Base-by-base conservation (phyloP, 1,284 basidiomycete genomes). In the Microbotryomycetes sp. region DNA sequence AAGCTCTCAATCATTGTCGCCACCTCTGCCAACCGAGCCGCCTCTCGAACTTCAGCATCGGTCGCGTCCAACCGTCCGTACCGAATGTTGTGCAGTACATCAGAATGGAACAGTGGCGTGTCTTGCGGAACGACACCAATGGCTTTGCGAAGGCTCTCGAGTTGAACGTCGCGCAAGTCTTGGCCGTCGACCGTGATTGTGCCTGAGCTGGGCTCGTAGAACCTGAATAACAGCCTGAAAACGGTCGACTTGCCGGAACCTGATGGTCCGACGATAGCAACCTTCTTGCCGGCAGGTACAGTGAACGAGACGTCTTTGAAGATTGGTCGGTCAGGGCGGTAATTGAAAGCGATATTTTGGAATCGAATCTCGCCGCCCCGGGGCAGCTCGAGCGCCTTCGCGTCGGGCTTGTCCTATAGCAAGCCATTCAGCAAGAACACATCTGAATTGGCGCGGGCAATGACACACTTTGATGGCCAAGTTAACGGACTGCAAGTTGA, bases 231-330 rank as follows among this genome's bases (percentile, higher is more conserved):
- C 0, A 98, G 84, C 3, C 93, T 85, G 79, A 97, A 89, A 57
- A 98, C 85, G 3, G 94, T 98, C 21, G 89, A 93, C 78, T 98
- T 98, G n/a, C 94, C 96, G 72, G 91, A 96, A 9, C 94, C 96
- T 0, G 90, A 93, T 0, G 94, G 92, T 0, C 94, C 94, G 35
- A 98, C 94, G 56, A 98, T 87, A 6, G 93, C 94, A 0, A 94
- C 88, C 73, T 97, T 97, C 76, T 89, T 88, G 2, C 96, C 94
- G 0, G 91, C 92, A 0, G 94, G 94, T 52, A 97, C 86, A 18
- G 85, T 86, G 77, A 98, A 96, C n/a, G 85, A 87, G 9, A 96
- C 79, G 72, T 91, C 78, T 52, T 81, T 81, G 80, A 98, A 93
- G 73, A 98, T 97, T 2, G 88, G 89, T 1, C 94, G 86, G 53